Conservation (phyloP, 768 basidiomycete species). For the Symmetrospora coprosmae region DNA sequence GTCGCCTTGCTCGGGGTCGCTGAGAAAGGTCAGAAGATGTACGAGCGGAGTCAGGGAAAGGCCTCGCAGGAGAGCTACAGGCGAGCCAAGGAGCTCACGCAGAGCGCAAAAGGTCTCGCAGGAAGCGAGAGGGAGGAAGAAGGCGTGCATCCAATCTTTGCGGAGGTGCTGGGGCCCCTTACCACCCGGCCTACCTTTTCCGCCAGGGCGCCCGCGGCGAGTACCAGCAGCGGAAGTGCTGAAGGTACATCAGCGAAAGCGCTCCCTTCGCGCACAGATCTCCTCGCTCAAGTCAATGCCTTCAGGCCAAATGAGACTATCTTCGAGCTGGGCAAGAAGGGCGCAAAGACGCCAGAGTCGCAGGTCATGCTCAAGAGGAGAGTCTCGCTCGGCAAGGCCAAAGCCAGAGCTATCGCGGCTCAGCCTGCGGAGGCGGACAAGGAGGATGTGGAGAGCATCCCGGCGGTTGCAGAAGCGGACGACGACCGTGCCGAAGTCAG, state of each 20-base stretch:
- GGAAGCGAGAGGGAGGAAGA: conserved; percentile 45
- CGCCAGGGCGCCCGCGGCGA: too few relatives aligned
- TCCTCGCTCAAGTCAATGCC: conserved; percentile 60
- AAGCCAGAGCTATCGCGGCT: conserved; percentile 26
- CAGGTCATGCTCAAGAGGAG: conserved; percentile 77
- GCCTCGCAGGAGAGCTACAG: conserved; percentile 72
- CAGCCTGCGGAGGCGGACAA: conserved; percentile 23
- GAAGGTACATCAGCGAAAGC: conserved; percentile 24
- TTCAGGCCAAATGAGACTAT: conserved; percentile 82
- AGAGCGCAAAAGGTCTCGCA: conserved; percentile 49
- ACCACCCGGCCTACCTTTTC: too few relatives aligned
- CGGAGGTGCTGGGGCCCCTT: conserved; percentile 9
- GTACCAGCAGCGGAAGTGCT: neutral
- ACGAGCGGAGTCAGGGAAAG: conserved; percentile 82
- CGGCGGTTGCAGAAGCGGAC: conserved; percentile 28
- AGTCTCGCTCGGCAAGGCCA: conserved; percentile 58
- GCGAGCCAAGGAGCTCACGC: conserved; percentile 71
- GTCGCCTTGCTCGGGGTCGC: conserved; percentile 46
- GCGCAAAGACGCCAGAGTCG: conserved; percentile 49
- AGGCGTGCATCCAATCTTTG: conserved; percentile 52
- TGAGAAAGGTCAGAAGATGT: conserved; percentile 78
- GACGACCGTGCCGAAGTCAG: conserved; percentile 37
- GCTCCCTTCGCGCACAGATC: conserved; percentile 48
- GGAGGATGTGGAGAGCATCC: conserved; percentile 34
- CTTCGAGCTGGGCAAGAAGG: conserved; percentile 71